Base-by-base conservation (phyloP, 352 stramenopile genomes). In the Phytophthora fragariae region DNA sequence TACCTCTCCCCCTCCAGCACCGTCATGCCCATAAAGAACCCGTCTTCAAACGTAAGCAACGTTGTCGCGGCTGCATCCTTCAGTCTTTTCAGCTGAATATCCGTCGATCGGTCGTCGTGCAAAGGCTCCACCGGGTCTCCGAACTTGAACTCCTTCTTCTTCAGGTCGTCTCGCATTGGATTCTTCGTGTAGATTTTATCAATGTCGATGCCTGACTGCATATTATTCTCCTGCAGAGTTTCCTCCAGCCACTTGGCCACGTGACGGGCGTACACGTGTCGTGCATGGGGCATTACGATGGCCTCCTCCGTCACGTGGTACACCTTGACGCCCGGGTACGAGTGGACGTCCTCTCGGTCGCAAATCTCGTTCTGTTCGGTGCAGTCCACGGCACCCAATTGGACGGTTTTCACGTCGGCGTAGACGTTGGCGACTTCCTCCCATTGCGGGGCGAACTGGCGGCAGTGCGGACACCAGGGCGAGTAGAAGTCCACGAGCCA, bases 401-500 rank as follows among this genome's bases (percentile, higher is more conserved):
- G 80, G 29, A 94, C 76, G 2, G 50, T 65, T 10, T 69, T 59
- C 33, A 76, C 85, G 8, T 79, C 65, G 21, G 65, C 75, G 60
- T 93, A 92, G 50, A 91, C 79, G 12, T 61, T 79, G 11, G 80
- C 83, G 39, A 92, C 75, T 19, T 89, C 79, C 60, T 93, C 88
- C 72, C 79, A 88, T 60, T 90, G 76, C 21, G 86, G 82, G 14
- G 72, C 86, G 52, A 95, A 92, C 27, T 90, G 68, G 56, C 81
- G 80, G 73, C 86, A 95, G 71, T 95, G 86, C 52, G 86, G 86
- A 57, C 88, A 95, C 86, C 84, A 93, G 14, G 88, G 88, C 29
- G 86, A 85, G 72, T 95, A 93, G 66, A 93, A 95, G 70, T 95
- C 83, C 58, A 93, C 81, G 52, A 93, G 46, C 86, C 86, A 93